These are phyloP conservation scores for Knoxia roxburghii DNA, from an alignment of 257 asterid species.

Conservation along the genomic window DNA sequence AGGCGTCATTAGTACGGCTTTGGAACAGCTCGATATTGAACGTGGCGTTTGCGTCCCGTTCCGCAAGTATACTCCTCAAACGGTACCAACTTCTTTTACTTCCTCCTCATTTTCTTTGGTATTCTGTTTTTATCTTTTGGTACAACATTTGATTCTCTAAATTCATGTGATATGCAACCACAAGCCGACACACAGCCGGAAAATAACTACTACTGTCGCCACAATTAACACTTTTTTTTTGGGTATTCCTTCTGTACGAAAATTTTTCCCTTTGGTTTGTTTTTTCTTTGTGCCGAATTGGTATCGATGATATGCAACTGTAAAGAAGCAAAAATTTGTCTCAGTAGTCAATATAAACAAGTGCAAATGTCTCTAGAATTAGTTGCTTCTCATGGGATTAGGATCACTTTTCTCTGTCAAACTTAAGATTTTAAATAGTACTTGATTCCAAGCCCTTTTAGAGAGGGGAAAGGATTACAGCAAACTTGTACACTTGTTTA, in stretches of 20 bases:
- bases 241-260: too few relatives aligned
- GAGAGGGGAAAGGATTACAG: not conserved
- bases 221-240: too few relatives aligned
- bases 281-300: too few relatives aligned
- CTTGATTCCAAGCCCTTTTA: too few relatives aligned
- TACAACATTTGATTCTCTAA: too few relatives aligned
- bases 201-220: too few relatives aligned
- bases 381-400: not conserved
- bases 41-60: conserved; percentile 91
- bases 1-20: conserved; percentile 37
- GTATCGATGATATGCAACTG: not conserved
- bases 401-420: not conserved
- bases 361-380: not conserved
- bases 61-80: conserved; percentile 75
- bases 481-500: too few relatives aligned
- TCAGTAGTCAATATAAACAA: not conserved
- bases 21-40: conserved; percentile 84
- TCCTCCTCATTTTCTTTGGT: not conserved
- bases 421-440: not conserved
- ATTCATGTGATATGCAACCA: too few relatives aligned
- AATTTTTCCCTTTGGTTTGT: too few relatives aligned
- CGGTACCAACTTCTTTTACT: conserved; percentile 31
- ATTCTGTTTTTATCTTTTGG: too few relatives aligned
- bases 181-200: too few relatives aligned
- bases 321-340: too few relatives aligned